Percentiles rank a stretch among this genome's conserved stretches.
phyloP scores from a whole-genome alignment of 2,329 filamentous ascomycete genomes.

The Neonectria sp. region DNA sequence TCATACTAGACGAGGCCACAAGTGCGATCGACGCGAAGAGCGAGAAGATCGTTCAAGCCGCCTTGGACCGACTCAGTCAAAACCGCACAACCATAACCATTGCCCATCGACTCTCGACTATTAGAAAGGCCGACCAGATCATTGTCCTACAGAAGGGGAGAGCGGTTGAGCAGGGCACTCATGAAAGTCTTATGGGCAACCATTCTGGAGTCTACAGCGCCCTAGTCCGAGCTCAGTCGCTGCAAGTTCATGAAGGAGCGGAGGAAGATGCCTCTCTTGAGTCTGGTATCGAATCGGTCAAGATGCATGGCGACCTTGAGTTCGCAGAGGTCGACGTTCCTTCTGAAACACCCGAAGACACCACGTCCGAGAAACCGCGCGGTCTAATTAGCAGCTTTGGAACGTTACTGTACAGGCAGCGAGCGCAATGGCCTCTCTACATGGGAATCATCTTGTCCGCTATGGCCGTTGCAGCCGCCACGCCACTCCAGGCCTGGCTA shows the following conservation, averaged over 20 bases:
- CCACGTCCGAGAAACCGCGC: not conserved
- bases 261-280: not conserved
- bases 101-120: slow-evolving; percentile 73
- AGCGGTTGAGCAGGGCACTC: slow-evolving; percentile 74
- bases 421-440: slow-evolving; percentile 45
- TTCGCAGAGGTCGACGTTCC: not conserved
- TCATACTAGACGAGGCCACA: slow-evolving; percentile 79
- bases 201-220: slow-evolving; percentile 52
- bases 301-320: not conserved
- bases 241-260: slow-evolving; percentile 2
- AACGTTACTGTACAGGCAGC: slow-evolving; percentile 40
- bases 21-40: slow-evolving; percentile 62
- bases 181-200: slow-evolving; percentile 69
- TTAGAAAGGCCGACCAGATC: slow-evolving; percentile 75
- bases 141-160: slow-evolving; percentile 73
- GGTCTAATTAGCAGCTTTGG: slow-evolving; percentile 33
- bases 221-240: slow-evolving; percentile 44
- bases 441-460: slow-evolving; percentile 43
- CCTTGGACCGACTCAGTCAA: slow-evolving; percentile 54
- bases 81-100: slow-evolving; percentile 75
- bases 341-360: not conserved
- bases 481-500: slow-evolving; percentile 50
- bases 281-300: slow-evolving; percentile 14
- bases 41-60: slow-evolving; percentile 61
- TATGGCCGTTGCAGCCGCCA: slow-evolving; percentile 46